Evolutionary conservation across 2,329 filamentous ascomycete genomes (phyloP), one percentile per base, ranked within the genome.

Genomic region (Fusarium continuum): DNA sequence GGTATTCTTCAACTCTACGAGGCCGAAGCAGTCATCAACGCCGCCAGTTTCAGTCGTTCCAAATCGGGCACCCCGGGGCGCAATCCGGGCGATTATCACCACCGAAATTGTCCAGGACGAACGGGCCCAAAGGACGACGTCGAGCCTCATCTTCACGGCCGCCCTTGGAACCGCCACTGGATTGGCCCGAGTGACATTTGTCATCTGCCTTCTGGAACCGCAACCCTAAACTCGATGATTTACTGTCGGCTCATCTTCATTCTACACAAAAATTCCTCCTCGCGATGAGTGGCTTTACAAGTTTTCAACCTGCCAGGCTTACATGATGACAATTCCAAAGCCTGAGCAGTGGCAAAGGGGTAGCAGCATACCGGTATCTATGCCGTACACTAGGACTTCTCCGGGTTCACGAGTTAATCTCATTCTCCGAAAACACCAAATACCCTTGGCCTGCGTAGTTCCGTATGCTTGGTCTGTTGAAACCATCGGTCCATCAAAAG

Each of bases 291-390:
- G 40, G 35, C 20, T 31, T 17, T 56, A 14, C 19, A 45, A 22
- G 20, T 35, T 36, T 29, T 17, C 22, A 11, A 17, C n/a, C 23
- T 19, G 5, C 25, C 19, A 20, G 34, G n/a, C 14, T 39, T 34
- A 16, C 5, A 31, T 41, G 29, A 38, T 41, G 20, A 6, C 10
- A 31, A 48, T 23, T 53, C 23, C 20, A 44, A 22, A 16, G 36
- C 34, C 38, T 17, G 16, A 47, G 44, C 26, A 40, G 36, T 55
- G 60, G 45, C 49, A 46, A 64, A 34, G 34, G 41, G 35, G 38
- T 26, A 20, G 28, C 31, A 17, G 6, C n/a, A n/a, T 29, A 29
- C 6, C 28, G 13, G 8, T 8, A 8, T 29, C 19, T 17, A 14
- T 32, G 23, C 16, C 40, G 41, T 26, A 36, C 29, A 28, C 32